These are phyloP conservation scores for Dryadomyces quercus-mongolicae DNA, from an alignment of 2,329 filamentous ascomycete genomes.

Conservation along the genomic window DNA sequence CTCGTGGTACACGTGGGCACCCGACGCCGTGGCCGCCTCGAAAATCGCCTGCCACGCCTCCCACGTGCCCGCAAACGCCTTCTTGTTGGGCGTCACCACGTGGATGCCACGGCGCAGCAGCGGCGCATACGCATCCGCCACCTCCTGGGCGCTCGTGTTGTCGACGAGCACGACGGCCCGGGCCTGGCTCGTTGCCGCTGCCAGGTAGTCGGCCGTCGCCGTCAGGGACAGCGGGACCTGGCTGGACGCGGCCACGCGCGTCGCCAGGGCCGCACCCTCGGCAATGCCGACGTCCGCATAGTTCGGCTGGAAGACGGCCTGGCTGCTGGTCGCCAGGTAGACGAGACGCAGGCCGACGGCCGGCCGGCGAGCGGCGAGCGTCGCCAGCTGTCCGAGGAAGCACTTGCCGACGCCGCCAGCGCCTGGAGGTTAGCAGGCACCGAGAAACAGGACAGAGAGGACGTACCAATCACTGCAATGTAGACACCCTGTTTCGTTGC, in stretches of 20 bases:
- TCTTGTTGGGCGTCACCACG: slow-evolving; percentile 96
- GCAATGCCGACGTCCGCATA: slow-evolving; percentile 47
- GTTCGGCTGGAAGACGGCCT: slow-evolving; percentile 62
- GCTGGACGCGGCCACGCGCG: slow-evolving; percentile 50
- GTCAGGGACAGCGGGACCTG: slow-evolving; percentile 54
- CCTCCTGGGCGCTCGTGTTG: slow-evolving; percentile 84
- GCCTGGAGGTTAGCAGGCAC: slow-evolving; percentile 40
- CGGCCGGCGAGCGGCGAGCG: slow-evolving; percentile 52
- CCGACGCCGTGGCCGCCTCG: slow-evolving; percentile 52
- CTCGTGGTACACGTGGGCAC: slow-evolving; percentile 87
- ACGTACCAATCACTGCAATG: slow-evolving; percentile 1
- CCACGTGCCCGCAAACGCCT: slow-evolving; percentile 78
- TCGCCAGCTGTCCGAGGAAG: slow-evolving; percentile 73
- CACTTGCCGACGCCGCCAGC: slow-evolving; percentile 86
- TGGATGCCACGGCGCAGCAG: slow-evolving; percentile 75
- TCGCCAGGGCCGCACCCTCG: slow-evolving; percentile 36
- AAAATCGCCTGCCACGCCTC: slow-evolving; percentile 84
- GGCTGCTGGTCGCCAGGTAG: slow-evolving; percentile 77
- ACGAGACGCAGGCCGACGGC: slow-evolving; percentile 63
- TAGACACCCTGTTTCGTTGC: neutral
- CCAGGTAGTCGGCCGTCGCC: slow-evolving; percentile 66
- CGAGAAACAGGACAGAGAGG: neutral
- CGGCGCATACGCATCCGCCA: slow-evolving; percentile 72
- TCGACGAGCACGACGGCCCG: slow-evolving; percentile 78
- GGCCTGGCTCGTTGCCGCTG: slow-evolving; percentile 49